These are phyloP conservation scores for Gracilariopsis chorda DNA, from an alignment of 23 red algal species.

Conservation along the genomic window DNA sequence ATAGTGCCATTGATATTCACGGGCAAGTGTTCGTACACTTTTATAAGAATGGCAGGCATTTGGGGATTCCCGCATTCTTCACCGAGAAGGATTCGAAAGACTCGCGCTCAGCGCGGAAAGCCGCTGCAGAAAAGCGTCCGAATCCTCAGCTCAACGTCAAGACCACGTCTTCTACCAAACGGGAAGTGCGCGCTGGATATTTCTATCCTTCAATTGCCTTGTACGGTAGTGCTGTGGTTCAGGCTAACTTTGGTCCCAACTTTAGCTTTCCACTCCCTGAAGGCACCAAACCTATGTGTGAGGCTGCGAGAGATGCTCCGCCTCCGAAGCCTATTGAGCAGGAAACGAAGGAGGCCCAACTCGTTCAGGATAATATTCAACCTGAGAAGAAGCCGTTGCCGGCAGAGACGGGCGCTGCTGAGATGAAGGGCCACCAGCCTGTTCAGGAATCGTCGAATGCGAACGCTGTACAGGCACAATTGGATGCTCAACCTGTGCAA, in stretches of 20 bases:
- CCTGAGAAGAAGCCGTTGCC: no score
- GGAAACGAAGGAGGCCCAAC: no score
- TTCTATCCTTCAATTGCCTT: slow-evolving; percentile 67
- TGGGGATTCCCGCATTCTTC: slow-evolving; percentile 52
- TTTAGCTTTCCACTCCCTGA: slow-evolving; percentile 30
- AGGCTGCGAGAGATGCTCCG: slow-evolving; percentile 2
- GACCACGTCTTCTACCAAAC: not conserved
- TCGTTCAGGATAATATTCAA: no score
- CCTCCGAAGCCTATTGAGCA: not conserved
- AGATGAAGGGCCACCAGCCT: no score
- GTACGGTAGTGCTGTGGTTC: slow-evolving; percentile 20
- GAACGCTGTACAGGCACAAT: no score
- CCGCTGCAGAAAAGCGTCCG: not conserved
- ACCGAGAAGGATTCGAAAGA: not conserved
- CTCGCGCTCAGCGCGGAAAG: not conserved
- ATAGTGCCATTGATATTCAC: not conserved
- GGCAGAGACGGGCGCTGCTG: no score
- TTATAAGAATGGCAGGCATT: slow-evolving; percentile 47
- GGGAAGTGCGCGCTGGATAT: not conserved
- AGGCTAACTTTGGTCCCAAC: slow-evolving; percentile 65
- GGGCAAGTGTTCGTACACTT: slow-evolving; percentile 40
- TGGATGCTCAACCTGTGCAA: no score
- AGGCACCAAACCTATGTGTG: not conserved
- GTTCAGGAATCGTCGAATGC: no score
- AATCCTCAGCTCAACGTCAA: not conserved